Evolutionary conservation across 345 rosid genomes (phyloP), one percentile per base, ranked within the genome.

Genomic region (Syzygium jambos): DNA sequence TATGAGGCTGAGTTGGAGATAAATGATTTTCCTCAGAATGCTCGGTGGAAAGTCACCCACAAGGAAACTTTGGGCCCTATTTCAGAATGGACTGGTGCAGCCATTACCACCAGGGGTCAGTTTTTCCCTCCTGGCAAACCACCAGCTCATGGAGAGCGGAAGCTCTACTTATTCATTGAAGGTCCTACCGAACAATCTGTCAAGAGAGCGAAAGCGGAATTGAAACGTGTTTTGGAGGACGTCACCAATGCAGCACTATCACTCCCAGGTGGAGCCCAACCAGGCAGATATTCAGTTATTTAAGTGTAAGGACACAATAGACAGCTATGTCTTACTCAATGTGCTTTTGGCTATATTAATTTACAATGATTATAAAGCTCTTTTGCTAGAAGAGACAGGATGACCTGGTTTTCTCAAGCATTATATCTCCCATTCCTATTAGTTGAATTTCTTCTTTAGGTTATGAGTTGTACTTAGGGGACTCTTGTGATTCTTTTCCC

Each of bases 51-150:
- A 93, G 97, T 98, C 87, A 98, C 99, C 25, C 99, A 98, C 93
- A 98, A 98, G 93, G 99, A 98, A 91, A 96, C 99, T 10, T 89
- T 94, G 96, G 98, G 99, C 63, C 99, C 99, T n/a, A 95, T 95
- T 89, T 95, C 97, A 13, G 99, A 96, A 41, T 98, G 98, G 97
- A 95, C 96, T 41, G 98, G 98, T 87, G 99, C 99, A 86, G 98
- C 99, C 86, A 96, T 98, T 89, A 98, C 99, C 51, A 96, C 98
- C 15, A 93, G 99, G 88, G 99, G 99, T 73, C 97, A 96, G 87
- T 96, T 49, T 88, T 94, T 94, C 89, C 98, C 95, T 6, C 93
- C 95, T n/a, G 95, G 98, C 86, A 92, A 93, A 85, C 88, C 86
- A 15, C 82, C 94, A 16, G 98, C 94, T 53, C 93, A 98, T 13